Evolutionary conservation across 1,284 basidiomycete genomes (phyloP), one percentile per base, ranked within the genome.

Genomic region (Sphagnurus paluster): DNA sequence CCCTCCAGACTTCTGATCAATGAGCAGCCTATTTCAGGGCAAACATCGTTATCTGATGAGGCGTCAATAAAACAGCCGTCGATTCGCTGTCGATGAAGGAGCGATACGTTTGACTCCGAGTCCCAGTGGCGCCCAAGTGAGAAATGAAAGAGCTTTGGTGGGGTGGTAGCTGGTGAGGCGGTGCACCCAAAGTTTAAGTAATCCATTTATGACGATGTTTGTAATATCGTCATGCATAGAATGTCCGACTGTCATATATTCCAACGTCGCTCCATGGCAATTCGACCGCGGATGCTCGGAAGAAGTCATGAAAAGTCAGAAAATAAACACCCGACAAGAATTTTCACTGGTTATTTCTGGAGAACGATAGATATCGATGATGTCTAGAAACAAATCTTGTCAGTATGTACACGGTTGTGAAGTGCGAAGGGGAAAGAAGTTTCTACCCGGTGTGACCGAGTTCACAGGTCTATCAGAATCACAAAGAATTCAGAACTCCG

Each of bases 41-140:
- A 11, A 32, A 16, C 25, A 39, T 43, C 43, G 26, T 32, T 40
- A 38, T 45, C 43, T 45, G 45, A 44, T 51, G 39, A 38, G 43
- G 26, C 13, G 26, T 23, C 28, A 39, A 30, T 28, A 42, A 42
- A 33, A 20, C 20, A 25, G 21, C 17, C 32, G n/a, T 5, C 13
- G 35, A 39, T 14, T n/a, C n/a, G n/a, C n/a, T 4, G 29, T 11
- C 23, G 16, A 42, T 5, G 23, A 38, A 32, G 13, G 16, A 19
- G 25, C 28, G 26, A 28, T n/a, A 17, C 48, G 50, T 34, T 36
- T 48, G 48, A 47, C 34, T 33, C 24, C n/a, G n/a, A n/a, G n/a
- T n/a, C n/a, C n/a, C n/a, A 37, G 43, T 48, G 48, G 52, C 48
- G 45, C 24, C 30, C 21, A 14, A 25, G 20, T n/a, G 35, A 37